A percentile compares a stretch with the other conserved stretches of the same genome.
These are phyloP conservation scores for Haplosporangium sp. DNA, from an alignment of 371 early-diverging fungal species.

Conservation along the genomic window DNA sequence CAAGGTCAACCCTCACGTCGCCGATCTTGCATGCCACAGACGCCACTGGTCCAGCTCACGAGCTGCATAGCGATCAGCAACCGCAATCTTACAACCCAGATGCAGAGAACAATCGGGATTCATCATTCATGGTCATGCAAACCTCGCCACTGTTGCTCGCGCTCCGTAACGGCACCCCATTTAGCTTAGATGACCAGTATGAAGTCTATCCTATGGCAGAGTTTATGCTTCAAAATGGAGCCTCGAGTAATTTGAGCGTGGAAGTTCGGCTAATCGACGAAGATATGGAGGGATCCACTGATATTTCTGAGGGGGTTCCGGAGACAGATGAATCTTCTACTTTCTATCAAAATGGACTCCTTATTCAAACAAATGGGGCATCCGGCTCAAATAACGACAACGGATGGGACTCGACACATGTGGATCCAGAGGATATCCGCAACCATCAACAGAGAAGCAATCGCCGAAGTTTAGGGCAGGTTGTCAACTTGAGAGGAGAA, in stretches of 20 bases:
- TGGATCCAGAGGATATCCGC: constrained; percentile 40
- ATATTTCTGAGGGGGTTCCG: not conserved
- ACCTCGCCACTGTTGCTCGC: constrained; percentile 50
- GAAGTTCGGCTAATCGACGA: constrained; percentile 42
- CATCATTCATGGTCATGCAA: constrained; percentile 52
- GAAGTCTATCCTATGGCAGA: constrained; percentile 55
- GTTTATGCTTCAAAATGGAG: constrained; percentile 54
- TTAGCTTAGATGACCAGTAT: constrained; percentile 39
- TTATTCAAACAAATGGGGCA: not conserved
- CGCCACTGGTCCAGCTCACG: not conserved
- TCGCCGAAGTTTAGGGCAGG: constrained; percentile 48
- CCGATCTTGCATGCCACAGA: constrained; percentile 15
- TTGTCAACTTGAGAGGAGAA: constrained; percentile 47
- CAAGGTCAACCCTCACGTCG: constrained; percentile 31
- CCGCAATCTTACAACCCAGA: not conserved
- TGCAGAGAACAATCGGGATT: not conserved
- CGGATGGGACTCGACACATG: constrained; percentile 30
- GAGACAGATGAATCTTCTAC: not conserved
- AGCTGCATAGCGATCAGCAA: constrained; percentile 6
- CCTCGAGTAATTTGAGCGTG: constrained; percentile 49
- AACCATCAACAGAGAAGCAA: constrained; percentile 27
- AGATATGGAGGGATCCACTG: constrained; percentile 10
- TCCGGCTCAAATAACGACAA: not conserved
- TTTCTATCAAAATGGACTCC: not conserved
- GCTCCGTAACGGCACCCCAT: constrained; percentile 41